These are phyloP conservation scores for Lactifluus echinatus DNA, from an alignment of 768 basidiomycete species.

Conservation along the genomic window DNA sequence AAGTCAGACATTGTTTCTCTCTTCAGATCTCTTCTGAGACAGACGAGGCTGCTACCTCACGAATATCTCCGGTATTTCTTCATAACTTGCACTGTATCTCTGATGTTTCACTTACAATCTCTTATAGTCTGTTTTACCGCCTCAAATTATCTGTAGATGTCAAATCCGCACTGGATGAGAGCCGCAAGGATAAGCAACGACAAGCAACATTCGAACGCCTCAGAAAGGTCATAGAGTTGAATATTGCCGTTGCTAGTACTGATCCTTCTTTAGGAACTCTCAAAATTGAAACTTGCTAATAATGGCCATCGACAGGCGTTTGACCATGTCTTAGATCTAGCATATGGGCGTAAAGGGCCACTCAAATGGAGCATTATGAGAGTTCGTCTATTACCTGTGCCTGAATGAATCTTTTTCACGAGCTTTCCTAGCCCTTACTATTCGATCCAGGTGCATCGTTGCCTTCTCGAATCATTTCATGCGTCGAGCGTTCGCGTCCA, in stretches of 20 bases:
- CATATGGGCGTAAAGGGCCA: constrained; percentile 71
- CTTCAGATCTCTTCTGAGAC: constrained; percentile 35
- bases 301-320: constrained; percentile 42
- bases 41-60: constrained; percentile 38
- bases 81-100: not conserved
- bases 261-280: constrained; percentile 38
- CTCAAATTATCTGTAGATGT: constrained; percentile 52
- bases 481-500: constrained; percentile 46
- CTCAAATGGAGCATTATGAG: constrained; percentile 60
- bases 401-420: not conserved
- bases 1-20: constrained; percentile 25
- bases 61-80: constrained; percentile 36
- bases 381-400: constrained; percentile 32
- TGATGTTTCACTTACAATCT: not conserved
- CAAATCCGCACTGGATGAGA: constrained; percentile 35
- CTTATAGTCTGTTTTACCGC: constrained; percentile 52
- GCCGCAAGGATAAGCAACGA: constrained; percentile 26
- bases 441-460: constrained; percentile 35
- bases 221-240: constrained; percentile 35
- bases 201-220: constrained; percentile 40
- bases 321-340: constrained; percentile 50
- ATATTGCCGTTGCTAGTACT: not conserved
- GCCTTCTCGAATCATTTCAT: constrained; percentile 43
- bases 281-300: constrained; percentile 47
- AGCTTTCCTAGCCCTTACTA: constrained; percentile 42